A percentile compares a stretch with the other conserved stretches of the same genome.
Evolutionary conservation across 306 rosid genomes (phyloP).

Genomic region (Clitoria ternatea): DNA sequence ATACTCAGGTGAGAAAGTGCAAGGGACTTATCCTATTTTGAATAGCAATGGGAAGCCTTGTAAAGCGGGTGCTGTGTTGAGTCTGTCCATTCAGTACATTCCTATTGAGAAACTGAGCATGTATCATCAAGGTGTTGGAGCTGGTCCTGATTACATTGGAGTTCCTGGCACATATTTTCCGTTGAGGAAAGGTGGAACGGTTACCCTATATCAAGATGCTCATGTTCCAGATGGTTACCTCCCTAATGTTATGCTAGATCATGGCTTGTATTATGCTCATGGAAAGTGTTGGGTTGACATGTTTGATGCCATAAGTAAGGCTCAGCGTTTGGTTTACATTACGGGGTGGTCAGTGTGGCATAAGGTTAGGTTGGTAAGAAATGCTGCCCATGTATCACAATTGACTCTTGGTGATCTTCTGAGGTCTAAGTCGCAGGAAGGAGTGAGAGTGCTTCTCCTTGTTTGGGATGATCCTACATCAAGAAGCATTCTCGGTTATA

Average conservation of each 20-base stretch:
- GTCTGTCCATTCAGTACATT: slow-evolving; percentile 68
- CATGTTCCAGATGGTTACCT: slow-evolving; percentile 80
- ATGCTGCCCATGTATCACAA: slow-evolving; percentile 40
- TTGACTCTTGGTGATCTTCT: slow-evolving; percentile 70
- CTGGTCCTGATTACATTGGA: slow-evolving; percentile 80
- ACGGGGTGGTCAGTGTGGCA: slow-evolving; percentile 99
- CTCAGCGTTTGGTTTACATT: slow-evolving; percentile 71
- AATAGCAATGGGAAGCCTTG: slow-evolving; percentile 78
- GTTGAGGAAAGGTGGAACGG: slow-evolving; percentile 78
- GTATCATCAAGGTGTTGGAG: slow-evolving; percentile 83
- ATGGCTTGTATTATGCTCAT: slow-evolving; percentile 60
- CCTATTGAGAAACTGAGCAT: slow-evolving; percentile 66
- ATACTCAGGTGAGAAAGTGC: slow-evolving; percentile 53
- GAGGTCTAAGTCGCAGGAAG: slow-evolving; percentile 85
- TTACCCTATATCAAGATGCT: slow-evolving; percentile 92
- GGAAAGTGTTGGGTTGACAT: slow-evolving; percentile 91
- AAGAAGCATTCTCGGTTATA: slow-evolving; percentile 81
- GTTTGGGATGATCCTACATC: slow-evolving; percentile 99
- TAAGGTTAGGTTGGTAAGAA: slow-evolving; percentile 72
- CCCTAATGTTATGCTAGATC: slow-evolving; percentile 61
- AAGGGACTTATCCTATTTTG: slow-evolving; percentile 75
- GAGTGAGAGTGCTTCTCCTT: slow-evolving; percentile 96
- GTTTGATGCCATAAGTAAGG: slow-evolving; percentile 67
- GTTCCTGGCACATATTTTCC: slow-evolving; percentile 97
- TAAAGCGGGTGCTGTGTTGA: slow-evolving; percentile 71